phyloP scores from a whole-genome alignment of 2,329 filamentous ascomycete genomes.

The Rhytidhysteron rufulum region DNA sequence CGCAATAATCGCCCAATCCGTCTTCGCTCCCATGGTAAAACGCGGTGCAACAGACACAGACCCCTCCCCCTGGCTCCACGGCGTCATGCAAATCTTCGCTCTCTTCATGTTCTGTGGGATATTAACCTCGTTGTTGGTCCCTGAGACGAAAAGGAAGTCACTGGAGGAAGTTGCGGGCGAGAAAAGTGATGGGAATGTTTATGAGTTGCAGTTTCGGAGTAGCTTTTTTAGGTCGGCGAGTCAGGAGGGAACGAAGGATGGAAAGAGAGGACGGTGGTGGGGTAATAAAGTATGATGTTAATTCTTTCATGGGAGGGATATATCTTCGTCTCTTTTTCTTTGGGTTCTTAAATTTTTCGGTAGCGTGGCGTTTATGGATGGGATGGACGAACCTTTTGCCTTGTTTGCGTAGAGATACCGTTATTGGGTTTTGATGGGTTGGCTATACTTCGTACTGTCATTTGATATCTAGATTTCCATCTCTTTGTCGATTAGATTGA shows the following conservation, averaged over 20 bases:
- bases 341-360: background rate
- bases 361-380: background rate
- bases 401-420: background rate
- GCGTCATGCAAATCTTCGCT: constrained; percentile 70
- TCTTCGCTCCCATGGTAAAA: constrained; percentile 43
- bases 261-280: no score
- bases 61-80: constrained; percentile 61
- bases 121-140: constrained; percentile 63
- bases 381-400: background rate
- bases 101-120: constrained; percentile 72
- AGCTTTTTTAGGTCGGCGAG: constrained; percentile 10
- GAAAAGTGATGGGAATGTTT: constrained; percentile 8
- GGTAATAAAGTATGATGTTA: background rate
- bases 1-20: constrained; percentile 42
- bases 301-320: background rate
- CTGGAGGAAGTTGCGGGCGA: constrained; percentile 67
- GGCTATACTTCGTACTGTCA: no score
- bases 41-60: constrained; percentile 43
- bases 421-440: background rate
- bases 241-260: no score
- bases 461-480: no score
- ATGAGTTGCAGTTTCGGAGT: constrained; percentile 17
- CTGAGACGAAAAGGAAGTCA: constrained; percentile 69
- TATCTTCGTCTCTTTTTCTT: background rate
- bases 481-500: no score